Base-by-base conservation (phyloP, 768 basidiomycete genomes). In the Cantharellus anzutake region DNA sequence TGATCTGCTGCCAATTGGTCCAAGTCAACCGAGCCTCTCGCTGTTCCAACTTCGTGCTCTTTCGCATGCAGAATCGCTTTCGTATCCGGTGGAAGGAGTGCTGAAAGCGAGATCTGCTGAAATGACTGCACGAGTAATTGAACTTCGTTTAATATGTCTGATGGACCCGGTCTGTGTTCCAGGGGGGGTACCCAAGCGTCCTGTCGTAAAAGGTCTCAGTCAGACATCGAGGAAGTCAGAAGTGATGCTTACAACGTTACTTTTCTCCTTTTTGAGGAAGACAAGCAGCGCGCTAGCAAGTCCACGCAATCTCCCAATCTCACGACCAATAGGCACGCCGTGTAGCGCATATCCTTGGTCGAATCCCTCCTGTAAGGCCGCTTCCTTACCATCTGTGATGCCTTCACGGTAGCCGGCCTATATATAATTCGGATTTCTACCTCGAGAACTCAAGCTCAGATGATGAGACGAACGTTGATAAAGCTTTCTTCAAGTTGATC, bases 341-440 rank as follows among this genome's bases (percentile, higher is more conserved):
- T 80, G 73, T 11, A 71, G 69, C 0, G 82, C 81, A 66, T 89
- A 97, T 1, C 88, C 91, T 2, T 75, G 72, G 70, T 99, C 89
- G 66, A 99, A 98, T 0, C 94, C 94, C 63, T 81, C 74, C 66
- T 99, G 94, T 2, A 97, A 75, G 2, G 82, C 82, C 0, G 78
- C 74, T 68, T 93, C 85, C 69, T 97, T 98, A 2, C 94, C 94
- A 3, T 84, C 81, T 0, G 83, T 86, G 65, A 98, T 94, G 3
- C 94, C 94, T 71, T 97, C 93, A n/a, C 94, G 81, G 67, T 97
- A 97, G 2, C 94, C 94, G 16, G 81, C 81, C 94, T 96, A 55
- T 11, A 55, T 7, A 11, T 7, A 55, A 55, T 55, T 37, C 35
- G 35, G 7, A 11, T 7, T 7, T 14, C 11, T 14, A 55, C 14